Evolutionary conservation across 1,284 basidiomycete species (phyloP), one percentile per base, ranked within the genome.

Genomic region (Cutaneotrichosporon sp.): DNA sequence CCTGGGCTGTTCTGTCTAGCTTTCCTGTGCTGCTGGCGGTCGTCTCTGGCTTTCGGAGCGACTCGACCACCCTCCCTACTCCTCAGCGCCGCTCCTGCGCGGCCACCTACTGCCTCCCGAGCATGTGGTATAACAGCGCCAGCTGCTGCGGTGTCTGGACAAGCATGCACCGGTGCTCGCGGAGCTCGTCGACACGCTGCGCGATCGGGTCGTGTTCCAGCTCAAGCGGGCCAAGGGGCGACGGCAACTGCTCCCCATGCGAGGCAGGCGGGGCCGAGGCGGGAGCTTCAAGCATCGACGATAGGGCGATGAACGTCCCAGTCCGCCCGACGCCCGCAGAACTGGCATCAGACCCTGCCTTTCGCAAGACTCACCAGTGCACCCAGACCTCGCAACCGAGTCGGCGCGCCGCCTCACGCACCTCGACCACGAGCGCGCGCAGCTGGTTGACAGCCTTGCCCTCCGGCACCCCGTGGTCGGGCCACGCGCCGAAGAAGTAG

Each of bases 271-370:
- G 49, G 45, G 29, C 22, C 19, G 32, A 34, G 39, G 35, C 38
- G 22, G 25, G n/a, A n/a, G n/a, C 37, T 60, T 16, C 42, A 14
- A 65, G 54, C 14, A 71, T 42, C 2, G 69, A 66, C 9, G 66
- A 62, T 16, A 74, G 61, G 7, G 67, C 62, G 49, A 74, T 65
- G 54, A 72, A 72, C 3, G 70, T 62, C 3, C 70, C 70, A 6
- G 70, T 74, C 10, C 71, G 53, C 5, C 71, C 71, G 3, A 74
- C 66, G 14, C 71, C 71, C 2, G 71, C 71, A 4, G 71, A 74
- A 54, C 71, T 71, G 42, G 27, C 5, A 37, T 44, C 38, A 44
- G 29, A 9, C 7, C 26, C 29, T 33, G 29, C 31, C 29, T 34
- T 33, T 19, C 20, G 24, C 17, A 20, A n/a, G 2, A 65, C 68